phyloP scores from a whole-genome alignment of 352 stramenopile genomes.

The Phytophthora rubi region DNA sequence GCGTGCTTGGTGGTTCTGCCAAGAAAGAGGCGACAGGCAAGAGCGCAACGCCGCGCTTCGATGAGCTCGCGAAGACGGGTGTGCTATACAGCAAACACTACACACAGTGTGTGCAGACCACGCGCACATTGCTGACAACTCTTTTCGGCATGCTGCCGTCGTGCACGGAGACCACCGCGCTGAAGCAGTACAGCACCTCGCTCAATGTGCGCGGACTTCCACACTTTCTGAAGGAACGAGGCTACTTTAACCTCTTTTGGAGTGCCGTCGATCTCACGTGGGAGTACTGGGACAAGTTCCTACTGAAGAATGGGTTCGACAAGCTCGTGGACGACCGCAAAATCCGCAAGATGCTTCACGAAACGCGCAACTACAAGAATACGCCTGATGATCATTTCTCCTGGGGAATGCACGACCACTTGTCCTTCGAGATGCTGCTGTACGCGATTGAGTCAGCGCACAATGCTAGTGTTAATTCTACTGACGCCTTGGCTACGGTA shows the following conservation, averaged over 20 bases:
- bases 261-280: conserved; percentile 65
- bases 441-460: conserved; percentile 61
- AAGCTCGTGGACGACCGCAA: conserved; percentile 74
- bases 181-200: conserved; percentile 64
- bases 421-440: conserved; percentile 78
- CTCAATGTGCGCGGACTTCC: conserved; percentile 60
- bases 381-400: conserved; percentile 68
- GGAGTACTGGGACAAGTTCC: conserved; percentile 78
- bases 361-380: conserved; percentile 61
- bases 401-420: conserved; percentile 74
- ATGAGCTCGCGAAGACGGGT: conserved; percentile 56
- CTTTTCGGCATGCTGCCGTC: conserved; percentile 77
- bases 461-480: conserved; percentile 42
- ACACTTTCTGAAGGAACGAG: conserved; percentile 70
- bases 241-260: conserved; percentile 80
- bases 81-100: conserved; percentile 78
- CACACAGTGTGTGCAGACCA: conserved; percentile 71
- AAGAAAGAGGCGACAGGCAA: conserved; percentile 56
- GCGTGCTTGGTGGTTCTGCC: conserved; percentile 58
- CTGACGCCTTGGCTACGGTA: conserved; percentile 2
- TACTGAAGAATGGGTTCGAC: conserved; percentile 70
- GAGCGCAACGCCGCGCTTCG: conserved; percentile 66
- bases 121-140: conserved; percentile 70
- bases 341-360: conserved; percentile 70
- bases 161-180: conserved; percentile 66